phyloP scores from a whole-genome alignment of 331 rosid genomes.

The Malus hybrid region DNA sequence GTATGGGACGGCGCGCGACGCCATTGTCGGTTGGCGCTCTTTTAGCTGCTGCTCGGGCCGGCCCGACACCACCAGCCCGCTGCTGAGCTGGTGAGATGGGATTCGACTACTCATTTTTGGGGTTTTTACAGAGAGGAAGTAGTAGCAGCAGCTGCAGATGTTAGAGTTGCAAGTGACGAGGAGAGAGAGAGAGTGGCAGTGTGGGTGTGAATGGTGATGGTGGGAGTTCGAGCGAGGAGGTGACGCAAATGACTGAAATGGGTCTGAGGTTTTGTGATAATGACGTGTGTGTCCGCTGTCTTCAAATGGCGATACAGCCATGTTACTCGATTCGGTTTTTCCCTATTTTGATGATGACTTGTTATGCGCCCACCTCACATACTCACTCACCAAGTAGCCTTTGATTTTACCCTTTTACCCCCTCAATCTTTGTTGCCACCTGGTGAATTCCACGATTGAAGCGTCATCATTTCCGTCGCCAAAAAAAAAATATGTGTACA shows the following conservation, averaged over 20 bases:
- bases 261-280: conserved; percentile 14
- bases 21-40: conserved; percentile 80
- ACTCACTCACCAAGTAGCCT: neutral
- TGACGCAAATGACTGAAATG: conserved; percentile 37
- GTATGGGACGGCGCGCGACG: conserved; percentile 75
- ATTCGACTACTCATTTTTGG: conserved; percentile 62
- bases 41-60: conserved; percentile 70
- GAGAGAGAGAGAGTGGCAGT: neutral
- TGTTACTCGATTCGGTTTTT: neutral
- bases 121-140: neutral
- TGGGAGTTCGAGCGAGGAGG: conserved; percentile 12
- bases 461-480: too few species aligned
- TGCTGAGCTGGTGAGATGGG: conserved; percentile 88
- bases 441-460: too few species aligned
- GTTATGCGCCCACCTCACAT: neutral
- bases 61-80: conserved; percentile 91
- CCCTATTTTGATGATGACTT: neutral
- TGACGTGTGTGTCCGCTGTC: conserved; percentile 33
- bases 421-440: neutral
- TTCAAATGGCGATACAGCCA: conserved; percentile 1
- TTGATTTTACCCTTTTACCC: neutral
- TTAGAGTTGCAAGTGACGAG: neutral
- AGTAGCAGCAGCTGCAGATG: neutral
- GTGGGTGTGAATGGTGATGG: conserved; percentile 23
- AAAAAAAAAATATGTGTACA: too few species aligned